phyloP scores from a whole-genome alignment of 805 yeast species.

The Teunomyces funiuensis region DNA sequence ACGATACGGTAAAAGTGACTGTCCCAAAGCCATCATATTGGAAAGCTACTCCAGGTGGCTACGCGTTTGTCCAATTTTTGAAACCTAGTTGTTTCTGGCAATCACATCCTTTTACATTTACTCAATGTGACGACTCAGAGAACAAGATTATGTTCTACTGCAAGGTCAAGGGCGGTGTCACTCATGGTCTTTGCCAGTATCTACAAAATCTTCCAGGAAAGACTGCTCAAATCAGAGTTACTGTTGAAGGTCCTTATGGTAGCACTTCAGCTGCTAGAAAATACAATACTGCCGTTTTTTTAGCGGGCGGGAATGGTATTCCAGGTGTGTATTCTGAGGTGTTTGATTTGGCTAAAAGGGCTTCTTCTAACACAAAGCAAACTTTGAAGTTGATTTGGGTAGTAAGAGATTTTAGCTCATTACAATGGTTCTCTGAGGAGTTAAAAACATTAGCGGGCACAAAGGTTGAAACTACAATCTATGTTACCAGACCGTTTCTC shows the following conservation, averaged over 20 bases:
- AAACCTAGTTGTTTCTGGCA: slow-evolving; percentile 54
- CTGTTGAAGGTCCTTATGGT: slow-evolving; percentile 72
- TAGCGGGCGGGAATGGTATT: slow-evolving; percentile 77
- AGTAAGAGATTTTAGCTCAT: slow-evolving; percentile 18
- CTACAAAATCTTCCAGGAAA: slow-evolving; percentile 25
- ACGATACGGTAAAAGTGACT: slow-evolving; percentile 34
- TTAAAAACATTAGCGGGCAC: slow-evolving; percentile 18
- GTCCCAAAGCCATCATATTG: slow-evolving; percentile 38
- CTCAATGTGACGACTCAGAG: slow-evolving; percentile 40
- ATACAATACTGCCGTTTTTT: slow-evolving; percentile 53
- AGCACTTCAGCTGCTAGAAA: slow-evolving; percentile 33
- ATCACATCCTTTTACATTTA: slow-evolving; percentile 66
- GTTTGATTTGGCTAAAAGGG: slow-evolving; percentile 10
- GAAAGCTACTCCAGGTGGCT: slow-evolving; percentile 51
- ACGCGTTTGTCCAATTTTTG: slow-evolving; percentile 55
- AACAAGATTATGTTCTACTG: slow-evolving; percentile 47
- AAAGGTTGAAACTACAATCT: slow-evolving; percentile 31
- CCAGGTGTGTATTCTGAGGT: slow-evolving; percentile 53
- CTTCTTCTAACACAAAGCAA: slow-evolving; percentile 11
- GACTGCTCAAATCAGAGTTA: slow-evolving; percentile 28
- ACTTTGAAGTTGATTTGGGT: slow-evolving; percentile 26
- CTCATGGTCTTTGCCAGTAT: slow-evolving; percentile 30
- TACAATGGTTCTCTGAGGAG: slow-evolving; percentile 26
- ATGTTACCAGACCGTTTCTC: slow-evolving; percentile 33
- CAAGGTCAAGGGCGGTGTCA: slow-evolving; percentile 55